Evolutionary conservation across 192 early-diverging fungal genomes (phyloP).

Genomic region (Rhizophagus prolifer): DNA sequence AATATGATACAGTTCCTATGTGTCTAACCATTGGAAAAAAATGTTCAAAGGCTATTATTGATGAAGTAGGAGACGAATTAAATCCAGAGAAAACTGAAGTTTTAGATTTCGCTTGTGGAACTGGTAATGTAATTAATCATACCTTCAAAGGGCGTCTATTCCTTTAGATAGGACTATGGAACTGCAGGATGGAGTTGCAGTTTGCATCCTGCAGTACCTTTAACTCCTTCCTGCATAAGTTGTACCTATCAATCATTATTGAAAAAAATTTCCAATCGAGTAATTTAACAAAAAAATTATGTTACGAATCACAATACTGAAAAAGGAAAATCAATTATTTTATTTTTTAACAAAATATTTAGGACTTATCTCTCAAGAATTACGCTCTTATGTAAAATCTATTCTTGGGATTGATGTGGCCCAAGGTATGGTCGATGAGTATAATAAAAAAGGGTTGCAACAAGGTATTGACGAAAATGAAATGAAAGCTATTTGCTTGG

Average conservation of each 20-base stretch:
- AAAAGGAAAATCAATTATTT: no score
- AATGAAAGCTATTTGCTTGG: slow-evolving; percentile 29
- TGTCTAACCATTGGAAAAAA: neutral
- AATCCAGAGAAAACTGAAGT: slow-evolving; percentile 19
- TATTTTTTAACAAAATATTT: no score
- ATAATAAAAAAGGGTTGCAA: slow-evolving; percentile 25
- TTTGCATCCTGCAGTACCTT: no score
- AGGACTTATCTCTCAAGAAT: slow-evolving; percentile 23
- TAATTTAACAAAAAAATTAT: neutral
- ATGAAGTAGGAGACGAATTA: neutral
- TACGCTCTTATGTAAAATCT: slow-evolving; percentile 13
- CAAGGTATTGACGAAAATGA: slow-evolving; percentile 24
- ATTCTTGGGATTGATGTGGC: slow-evolving; percentile 24
- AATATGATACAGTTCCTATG: neutral
- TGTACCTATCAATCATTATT: neutral
- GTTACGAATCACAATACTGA: no score
- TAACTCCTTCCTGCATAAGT: no score
- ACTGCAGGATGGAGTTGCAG: no score
- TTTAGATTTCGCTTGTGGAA: slow-evolving; percentile 30
- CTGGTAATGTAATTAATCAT: neutral
- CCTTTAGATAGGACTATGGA: no score
- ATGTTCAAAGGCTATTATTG: slow-evolving; percentile 22
- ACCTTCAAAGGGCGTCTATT: no score
- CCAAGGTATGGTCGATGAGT: slow-evolving; percentile 19
- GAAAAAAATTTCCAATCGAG: neutral